phyloP scores from a whole-genome alignment of 495 filamentous ascomycete genomes.

The Mytilinidion resinicola region DNA sequence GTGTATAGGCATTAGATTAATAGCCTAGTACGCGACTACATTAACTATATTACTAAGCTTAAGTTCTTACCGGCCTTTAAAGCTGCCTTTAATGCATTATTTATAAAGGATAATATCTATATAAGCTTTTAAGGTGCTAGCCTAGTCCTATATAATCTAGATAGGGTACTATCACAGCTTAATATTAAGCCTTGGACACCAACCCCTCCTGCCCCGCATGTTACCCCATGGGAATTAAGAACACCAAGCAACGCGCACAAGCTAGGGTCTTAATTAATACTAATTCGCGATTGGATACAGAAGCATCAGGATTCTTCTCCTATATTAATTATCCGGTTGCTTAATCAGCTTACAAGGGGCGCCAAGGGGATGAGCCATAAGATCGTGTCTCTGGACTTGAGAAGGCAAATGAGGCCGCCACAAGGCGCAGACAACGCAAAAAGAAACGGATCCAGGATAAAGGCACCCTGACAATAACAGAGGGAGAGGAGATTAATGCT shows the following conservation, averaged over 20 bases:
- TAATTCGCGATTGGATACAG: neutral
- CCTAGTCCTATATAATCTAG: constrained; percentile 5
- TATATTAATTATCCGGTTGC: neutral
- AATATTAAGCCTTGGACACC: constrained; percentile 1
- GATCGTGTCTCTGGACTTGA: neutral
- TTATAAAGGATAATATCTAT: constrained; percentile 17
- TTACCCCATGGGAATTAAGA: too few relatives aligned
- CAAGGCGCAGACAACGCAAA: too few relatives aligned
- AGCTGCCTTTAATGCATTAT: neutral
- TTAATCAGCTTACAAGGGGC: neutral
- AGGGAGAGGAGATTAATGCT: neutral
- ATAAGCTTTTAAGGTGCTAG: constrained; percentile 12
- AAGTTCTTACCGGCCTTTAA: constrained; percentile 9
- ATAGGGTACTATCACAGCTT: constrained; percentile 1
- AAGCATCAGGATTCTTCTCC: too few relatives aligned
- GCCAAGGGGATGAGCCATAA: neutral
- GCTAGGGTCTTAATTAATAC: neutral
- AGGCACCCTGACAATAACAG: neutral
- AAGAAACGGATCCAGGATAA: constrained; percentile 3
- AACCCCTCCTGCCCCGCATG: neutral
- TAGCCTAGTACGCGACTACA: neutral
- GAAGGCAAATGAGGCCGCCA: too few relatives aligned
- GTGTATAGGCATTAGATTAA: too few relatives aligned
- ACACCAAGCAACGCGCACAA: neutral
- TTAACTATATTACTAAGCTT: constrained; percentile 12